These are phyloP conservation scores for Astrothelium subdiscretum DNA, from an alignment of 495 filamentous ascomycete genomes.

Conservation along the genomic window DNA sequence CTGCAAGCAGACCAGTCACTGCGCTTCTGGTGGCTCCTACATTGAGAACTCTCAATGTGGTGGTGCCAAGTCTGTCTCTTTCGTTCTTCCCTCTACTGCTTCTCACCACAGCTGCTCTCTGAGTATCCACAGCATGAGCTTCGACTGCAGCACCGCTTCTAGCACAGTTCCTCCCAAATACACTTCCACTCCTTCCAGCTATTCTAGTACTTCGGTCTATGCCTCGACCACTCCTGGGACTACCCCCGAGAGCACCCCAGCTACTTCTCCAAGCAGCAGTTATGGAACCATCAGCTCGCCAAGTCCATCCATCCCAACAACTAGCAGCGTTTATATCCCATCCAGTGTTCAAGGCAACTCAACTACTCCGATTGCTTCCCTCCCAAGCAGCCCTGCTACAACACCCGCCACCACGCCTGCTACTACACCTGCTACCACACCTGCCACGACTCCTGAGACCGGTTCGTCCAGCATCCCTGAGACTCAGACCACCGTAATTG, in stretches of 20 bases:
- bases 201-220: constrained; percentile 1
- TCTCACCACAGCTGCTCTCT: constrained; percentile 45
- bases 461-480: constrained; percentile 10
- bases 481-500: constrained; percentile 3
- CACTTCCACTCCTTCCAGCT: constrained; percentile 18
- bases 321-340: background rate
- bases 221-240: constrained; percentile 3
- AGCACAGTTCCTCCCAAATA: constrained; percentile 14
- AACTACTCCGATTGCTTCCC: background rate
- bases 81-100: constrained; percentile 43
- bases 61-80: constrained; percentile 68
- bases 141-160: constrained; percentile 57
- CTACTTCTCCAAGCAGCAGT: background rate
- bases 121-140: constrained; percentile 65
- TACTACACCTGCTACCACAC: constrained; percentile 5
- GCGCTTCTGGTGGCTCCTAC: constrained; percentile 50
- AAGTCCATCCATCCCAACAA: background rate
- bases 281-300: background rate
- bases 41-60: constrained; percentile 81
- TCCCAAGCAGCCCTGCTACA: constrained; percentile 5
- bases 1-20: constrained; percentile 62
- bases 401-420: constrained; percentile 7
- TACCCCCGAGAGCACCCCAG: background rate
- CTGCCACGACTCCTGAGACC: constrained; percentile 6
- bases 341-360: constrained; percentile 1